A percentile compares a stretch with the other conserved stretches of the same genome.
Conservation (phyloP, 2,329 filamentous ascomycete genomes). For the Aspergillus sojae region DNA sequence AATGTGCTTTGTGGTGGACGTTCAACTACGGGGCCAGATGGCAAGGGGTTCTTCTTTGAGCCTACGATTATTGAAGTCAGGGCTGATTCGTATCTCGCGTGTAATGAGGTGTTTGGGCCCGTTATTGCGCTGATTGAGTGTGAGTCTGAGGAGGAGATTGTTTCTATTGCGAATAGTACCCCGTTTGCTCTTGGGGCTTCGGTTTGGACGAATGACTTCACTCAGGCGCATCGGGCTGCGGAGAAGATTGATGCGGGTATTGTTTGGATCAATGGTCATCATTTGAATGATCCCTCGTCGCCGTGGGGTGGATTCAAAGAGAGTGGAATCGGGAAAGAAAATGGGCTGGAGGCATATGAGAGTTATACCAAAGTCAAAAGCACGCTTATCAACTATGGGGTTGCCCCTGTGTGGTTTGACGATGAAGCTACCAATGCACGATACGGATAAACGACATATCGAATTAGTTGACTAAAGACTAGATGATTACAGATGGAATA, state of each 20-base stretch:
- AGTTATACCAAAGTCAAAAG: constrained; percentile 55
- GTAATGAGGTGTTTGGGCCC: constrained; percentile 54
- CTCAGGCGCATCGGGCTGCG: constrained; percentile 51
- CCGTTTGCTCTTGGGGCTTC: constrained; percentile 55
- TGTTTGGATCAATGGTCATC: constrained; percentile 58
- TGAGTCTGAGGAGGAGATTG: constrained; percentile 50
- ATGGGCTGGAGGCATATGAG: constrained; percentile 65
- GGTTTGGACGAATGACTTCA: constrained; percentile 55
- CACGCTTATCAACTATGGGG: constrained; percentile 64
- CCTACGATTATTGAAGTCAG: constrained; percentile 46
- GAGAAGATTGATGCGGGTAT: constrained; percentile 53
- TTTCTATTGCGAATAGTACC: constrained; percentile 53
- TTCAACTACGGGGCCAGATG: constrained; percentile 49
- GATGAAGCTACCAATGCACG: constrained; percentile 60
- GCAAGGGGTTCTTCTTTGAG: constrained; percentile 53
- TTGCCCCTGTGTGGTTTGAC: constrained; percentile 68
- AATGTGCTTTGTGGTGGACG: constrained; percentile 52
- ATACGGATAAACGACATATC: constrained; percentile 50
- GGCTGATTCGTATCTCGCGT: constrained; percentile 28
- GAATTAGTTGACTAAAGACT: too few species aligned
- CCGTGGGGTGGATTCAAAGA: constrained; percentile 69
- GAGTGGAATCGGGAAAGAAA: constrained; percentile 72
- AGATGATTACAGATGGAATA: too few species aligned
- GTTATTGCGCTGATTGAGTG: constrained; percentile 54
- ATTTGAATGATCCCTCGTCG: constrained; percentile 71